Conservation (phyloP, 2,329 filamentous ascomycete species). For the Ceratocystis cubensis region DNA sequence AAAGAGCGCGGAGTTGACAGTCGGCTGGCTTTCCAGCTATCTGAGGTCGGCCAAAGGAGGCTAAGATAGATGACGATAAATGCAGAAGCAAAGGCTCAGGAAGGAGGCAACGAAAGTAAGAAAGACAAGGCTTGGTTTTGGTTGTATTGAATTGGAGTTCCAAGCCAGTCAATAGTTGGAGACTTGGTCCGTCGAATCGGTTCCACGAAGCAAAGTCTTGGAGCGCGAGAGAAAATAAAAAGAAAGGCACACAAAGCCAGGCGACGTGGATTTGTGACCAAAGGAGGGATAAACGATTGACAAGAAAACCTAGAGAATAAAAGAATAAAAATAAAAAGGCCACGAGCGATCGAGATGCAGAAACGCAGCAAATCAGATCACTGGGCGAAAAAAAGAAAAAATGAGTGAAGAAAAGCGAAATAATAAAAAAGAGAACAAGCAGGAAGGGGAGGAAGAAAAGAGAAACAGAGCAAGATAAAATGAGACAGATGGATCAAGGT, state of each 20-base stretch:
- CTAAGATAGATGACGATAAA: conserved; percentile 16
- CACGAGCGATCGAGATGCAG: not conserved
- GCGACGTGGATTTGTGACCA: not conserved
- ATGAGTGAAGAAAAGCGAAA: conserved; percentile 20
- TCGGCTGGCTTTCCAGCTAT: conserved; percentile 34
- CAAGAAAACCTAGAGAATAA: conserved; percentile 14
- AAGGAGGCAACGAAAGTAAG: not conserved
- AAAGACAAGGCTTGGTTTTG: not conserved
- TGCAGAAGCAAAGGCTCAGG: not conserved
- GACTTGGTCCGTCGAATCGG: not conserved
- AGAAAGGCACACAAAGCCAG: not conserved
- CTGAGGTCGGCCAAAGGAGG: not conserved
- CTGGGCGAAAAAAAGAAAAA: conserved; percentile 21
- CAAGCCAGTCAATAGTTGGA: not conserved
- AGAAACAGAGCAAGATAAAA: conserved; percentile 23
- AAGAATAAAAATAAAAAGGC: conserved; percentile 22
- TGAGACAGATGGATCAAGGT: not conserved
- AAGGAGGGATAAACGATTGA: conserved; percentile 2
- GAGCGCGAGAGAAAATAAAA: not conserved
- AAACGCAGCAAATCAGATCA: not conserved
- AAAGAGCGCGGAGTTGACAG: not conserved
- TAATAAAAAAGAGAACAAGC: conserved; percentile 22
- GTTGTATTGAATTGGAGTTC: not conserved
- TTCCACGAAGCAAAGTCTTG: not conserved
- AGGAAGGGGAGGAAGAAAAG: conserved; percentile 14